phyloP scores from a whole-genome alignment of 2,329 filamentous ascomycete species.

The Dendrostoma leiphaemia region DNA sequence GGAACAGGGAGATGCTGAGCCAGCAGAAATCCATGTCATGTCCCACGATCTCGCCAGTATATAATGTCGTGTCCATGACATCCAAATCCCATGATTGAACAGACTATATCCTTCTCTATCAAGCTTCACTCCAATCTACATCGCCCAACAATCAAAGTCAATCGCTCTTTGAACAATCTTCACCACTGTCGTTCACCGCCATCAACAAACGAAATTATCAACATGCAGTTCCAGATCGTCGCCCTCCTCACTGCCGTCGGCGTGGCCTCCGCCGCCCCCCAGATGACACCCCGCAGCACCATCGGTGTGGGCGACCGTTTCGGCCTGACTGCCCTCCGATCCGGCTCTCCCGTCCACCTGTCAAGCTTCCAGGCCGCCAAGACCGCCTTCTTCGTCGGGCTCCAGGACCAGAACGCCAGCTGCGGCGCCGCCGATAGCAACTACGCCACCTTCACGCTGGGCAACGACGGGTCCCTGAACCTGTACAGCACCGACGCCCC shows the following conservation, averaged over 20 bases:
- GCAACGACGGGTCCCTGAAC: slow-evolving; percentile 40
- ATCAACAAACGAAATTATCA: slow-evolving; percentile 20
- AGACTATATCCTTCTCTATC: neutral
- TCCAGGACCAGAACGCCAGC: slow-evolving; percentile 43
- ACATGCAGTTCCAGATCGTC: slow-evolving; percentile 49
- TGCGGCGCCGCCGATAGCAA: slow-evolving; percentile 42
- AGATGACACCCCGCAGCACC: slow-evolving; percentile 25
- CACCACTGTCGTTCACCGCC: neutral
- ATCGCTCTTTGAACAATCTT: neutral
- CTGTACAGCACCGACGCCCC: slow-evolving; percentile 42
- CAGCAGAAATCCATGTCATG: too few species aligned
- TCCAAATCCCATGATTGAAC: too few species aligned
- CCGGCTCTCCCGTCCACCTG: slow-evolving; percentile 48
- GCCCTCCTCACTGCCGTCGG: slow-evolving; percentile 51
- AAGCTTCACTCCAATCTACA: too few species aligned
- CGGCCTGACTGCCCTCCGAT: slow-evolving; percentile 47
- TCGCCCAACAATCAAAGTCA: neutral
- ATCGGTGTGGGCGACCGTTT: slow-evolving; percentile 32
- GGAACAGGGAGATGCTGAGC: too few species aligned
- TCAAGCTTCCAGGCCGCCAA: slow-evolving; percentile 41
- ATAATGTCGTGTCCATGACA: too few species aligned
- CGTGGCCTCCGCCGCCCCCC: slow-evolving; percentile 30
- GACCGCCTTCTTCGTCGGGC: slow-evolving; percentile 42
- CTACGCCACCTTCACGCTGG: slow-evolving; percentile 49
- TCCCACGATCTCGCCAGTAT: too few species aligned